These are phyloP conservation scores for Nicotiana benthamiana DNA, from an alignment of 257 asterid species.

Conservation along the genomic window DNA sequence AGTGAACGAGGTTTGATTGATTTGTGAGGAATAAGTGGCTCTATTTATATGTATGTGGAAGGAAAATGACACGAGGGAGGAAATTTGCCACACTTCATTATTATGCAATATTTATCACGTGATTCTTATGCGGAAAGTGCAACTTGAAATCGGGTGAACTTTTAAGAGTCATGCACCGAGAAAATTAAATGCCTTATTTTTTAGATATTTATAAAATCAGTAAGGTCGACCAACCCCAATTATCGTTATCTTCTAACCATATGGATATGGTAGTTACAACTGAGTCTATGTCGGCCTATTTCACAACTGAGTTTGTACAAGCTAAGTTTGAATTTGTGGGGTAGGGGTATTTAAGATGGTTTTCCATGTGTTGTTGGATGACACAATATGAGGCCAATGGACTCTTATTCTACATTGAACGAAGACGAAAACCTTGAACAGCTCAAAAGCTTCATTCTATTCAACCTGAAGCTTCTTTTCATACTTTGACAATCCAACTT, in stretches of 20 bases:
- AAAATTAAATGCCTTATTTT: too few relatives aligned
- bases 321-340: too few relatives aligned
- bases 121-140: not conserved
- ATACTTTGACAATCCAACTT: not conserved
- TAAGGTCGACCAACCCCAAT: too few relatives aligned
- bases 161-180: not conserved
- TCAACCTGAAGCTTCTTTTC: not conserved
- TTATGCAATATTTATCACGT: not conserved
- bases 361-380: too few relatives aligned
- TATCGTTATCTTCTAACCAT: too few relatives aligned
- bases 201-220: too few relatives aligned
- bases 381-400: too few relatives aligned
- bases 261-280: too few relatives aligned
- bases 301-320: too few relatives aligned
- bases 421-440: not conserved
- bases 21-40: not conserved
- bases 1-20: not conserved
- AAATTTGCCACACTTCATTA: not conserved
- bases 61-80: not conserved
- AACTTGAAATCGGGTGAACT: not conserved
- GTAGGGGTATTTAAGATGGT: too few relatives aligned
- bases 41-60: not conserved
- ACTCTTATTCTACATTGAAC: not conserved
- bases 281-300: too few relatives aligned
- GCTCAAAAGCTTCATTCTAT: not conserved